Evolutionary conservation across 352 stramenopile genomes (phyloP).

Genomic region (Pythium coloratum): DNA sequence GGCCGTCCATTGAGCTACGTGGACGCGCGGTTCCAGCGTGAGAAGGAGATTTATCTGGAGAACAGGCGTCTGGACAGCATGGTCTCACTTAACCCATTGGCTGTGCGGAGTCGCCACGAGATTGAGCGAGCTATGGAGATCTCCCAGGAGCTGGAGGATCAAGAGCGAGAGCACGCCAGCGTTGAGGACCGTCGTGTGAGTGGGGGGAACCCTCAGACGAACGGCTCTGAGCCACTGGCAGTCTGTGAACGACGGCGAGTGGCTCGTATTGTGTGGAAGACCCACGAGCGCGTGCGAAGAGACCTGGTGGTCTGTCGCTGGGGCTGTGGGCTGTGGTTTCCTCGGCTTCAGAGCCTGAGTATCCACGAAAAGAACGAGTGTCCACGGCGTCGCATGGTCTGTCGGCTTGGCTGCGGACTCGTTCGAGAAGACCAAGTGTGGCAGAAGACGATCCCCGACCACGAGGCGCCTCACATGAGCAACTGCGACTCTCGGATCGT

Average conservation of each 20-base stretch:
- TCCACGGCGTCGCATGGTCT: slow-evolving; percentile 56
- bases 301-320: slow-evolving; percentile 52
- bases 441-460: slow-evolving; percentile 47
- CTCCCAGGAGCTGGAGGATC: slow-evolving; percentile 40
- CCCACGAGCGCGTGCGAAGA: slow-evolving; percentile 36
- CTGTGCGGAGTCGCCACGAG: slow-evolving; percentile 35
- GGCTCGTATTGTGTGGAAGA: slow-evolving; percentile 48
- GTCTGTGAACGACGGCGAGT: slow-evolving; percentile 55
- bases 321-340: slow-evolving; percentile 60
- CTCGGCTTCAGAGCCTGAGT: slow-evolving; percentile 38
- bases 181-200: slow-evolving; percentile 53
- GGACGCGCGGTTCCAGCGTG: slow-evolving; percentile 55
- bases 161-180: slow-evolving; percentile 47
- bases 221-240: slow-evolving; percentile 17
- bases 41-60: slow-evolving; percentile 54
- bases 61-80: slow-evolving; percentile 40
- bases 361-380: slow-evolving; percentile 64
- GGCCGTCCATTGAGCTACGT: slow-evolving; percentile 53
- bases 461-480: slow-evolving; percentile 47
- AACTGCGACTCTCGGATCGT: slow-evolving; percentile 55
- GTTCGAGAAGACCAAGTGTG: slow-evolving; percentile 51
- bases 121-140: slow-evolving; percentile 42
- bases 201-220: not conserved
- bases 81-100: slow-evolving; percentile 38
- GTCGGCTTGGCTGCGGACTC: slow-evolving; percentile 58